Conservation (phyloP, 108 stramenopile genomes). For the Poteriospumella lacustris region DNA sequence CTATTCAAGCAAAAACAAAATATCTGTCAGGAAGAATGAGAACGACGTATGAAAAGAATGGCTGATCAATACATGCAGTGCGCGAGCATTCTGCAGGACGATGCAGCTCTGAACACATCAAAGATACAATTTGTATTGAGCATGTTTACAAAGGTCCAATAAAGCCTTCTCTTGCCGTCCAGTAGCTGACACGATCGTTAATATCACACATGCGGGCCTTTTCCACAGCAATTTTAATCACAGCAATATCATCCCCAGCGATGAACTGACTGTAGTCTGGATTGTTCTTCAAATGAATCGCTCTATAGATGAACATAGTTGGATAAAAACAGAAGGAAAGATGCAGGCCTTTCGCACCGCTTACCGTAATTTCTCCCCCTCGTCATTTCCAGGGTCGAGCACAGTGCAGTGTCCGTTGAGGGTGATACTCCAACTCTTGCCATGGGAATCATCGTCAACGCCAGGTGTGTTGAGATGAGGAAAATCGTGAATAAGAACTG, state of each 20-base stretch:
- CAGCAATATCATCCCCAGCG: constrained; percentile 4
- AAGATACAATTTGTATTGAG: too few species aligned
- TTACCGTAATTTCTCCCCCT: not conserved
- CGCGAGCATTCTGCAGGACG: too few species aligned
- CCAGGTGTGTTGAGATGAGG: not conserved
- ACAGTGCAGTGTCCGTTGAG: constrained; percentile 1
- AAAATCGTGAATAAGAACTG: constrained; percentile 23
- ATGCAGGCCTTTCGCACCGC: not conserved
- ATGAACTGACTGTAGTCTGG: constrained; percentile 1
- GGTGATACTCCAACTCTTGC: not conserved
- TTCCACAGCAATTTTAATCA: not conserved
- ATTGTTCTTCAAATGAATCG: not conserved
- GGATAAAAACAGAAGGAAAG: not conserved
- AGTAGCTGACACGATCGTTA: not conserved
- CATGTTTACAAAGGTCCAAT: too few species aligned
- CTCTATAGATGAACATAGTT: not conserved
- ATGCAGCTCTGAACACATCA: too few species aligned
- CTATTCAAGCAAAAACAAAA: too few species aligned
- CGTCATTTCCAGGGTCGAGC: not conserved
- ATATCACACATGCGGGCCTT: not conserved
- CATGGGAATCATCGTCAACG: not conserved
- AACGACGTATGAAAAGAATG: too few species aligned
- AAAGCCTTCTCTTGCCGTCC: not conserved
- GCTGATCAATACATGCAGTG: too few species aligned
- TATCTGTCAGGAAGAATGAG: too few species aligned